Base-by-base conservation (phyloP, 1,284 basidiomycete species). In the Sporisorium scitamineum region DNA sequence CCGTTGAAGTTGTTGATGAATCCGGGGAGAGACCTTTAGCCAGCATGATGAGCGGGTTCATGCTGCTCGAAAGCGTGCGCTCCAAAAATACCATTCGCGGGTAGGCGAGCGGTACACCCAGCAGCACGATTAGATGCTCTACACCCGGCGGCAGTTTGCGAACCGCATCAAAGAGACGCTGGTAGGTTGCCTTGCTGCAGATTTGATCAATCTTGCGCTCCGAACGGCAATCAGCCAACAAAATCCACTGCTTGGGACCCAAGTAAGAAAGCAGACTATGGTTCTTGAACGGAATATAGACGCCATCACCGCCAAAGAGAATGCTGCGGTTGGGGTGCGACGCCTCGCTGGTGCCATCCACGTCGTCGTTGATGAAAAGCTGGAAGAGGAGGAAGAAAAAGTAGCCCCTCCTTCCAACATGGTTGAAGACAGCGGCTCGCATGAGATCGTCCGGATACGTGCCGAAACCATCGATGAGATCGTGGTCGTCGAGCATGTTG, bases 391-490 rank as follows among this genome's bases (percentile, higher is more conserved):
- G 70, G 70, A 84, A 85, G 72, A 69, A 85, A 45, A 80, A 83
- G 74, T 80, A 83, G 37, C 82, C 83, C 11, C 73, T 70, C 8
- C 52, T 44, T 14, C 82, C 83, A 31, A 84, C 73, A 20, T 61
- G 53, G 64, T 82, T 84, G 73, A 85, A 85, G 32, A 85, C 72
- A 27, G 76, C 70, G 1, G 82, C 70, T 18, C 54, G 48, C 82
- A 84, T 84, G 27, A 84, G 67, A 7, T 81, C 72, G 57, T 84
- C 82, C 0, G 80, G 67, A 44, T 85, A 94, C 79, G 92, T 94
- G 74, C 93, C 93, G 84, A 94, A 97, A 7, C 95, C 95, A 81
- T 97, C 94, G 77, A 97, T 97, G 89, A 90, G 79, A 62, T 86
- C 89, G 81, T 90, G 90, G 73, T 90, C 89, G 78, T 90, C 89